Evolutionary conservation across 345 rosid species (phyloP), one percentile per base, ranked within the genome.

Genomic region (Hibiscus syriacus): DNA sequence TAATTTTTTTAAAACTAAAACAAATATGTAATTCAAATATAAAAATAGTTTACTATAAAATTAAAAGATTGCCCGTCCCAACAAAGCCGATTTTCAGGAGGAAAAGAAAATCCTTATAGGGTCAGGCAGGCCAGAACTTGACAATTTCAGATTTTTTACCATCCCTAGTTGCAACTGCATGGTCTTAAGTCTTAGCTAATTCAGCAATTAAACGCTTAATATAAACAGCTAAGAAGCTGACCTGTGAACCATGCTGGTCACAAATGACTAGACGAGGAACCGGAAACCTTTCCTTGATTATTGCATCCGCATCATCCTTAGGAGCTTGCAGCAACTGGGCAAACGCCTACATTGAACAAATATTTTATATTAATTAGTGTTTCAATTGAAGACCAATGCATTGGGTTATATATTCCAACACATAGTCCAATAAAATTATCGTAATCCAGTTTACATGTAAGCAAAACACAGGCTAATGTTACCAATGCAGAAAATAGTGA

Each of bases 191-290:
- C 23, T 27, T 26, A 14, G 3, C 17, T 22, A 7, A 2, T 13
- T 69, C 19, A 4, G n/a, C 36, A 50, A 8, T 55, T 58, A 17
- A 67, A 69, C 38, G 38, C 26, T 48, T 39, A 6, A 60, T 61
- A 7, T 30, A 36, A 36, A 5, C n/a, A 30, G 25, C 19, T 45
- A 16, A 45, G 50, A 45, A 5, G 69, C 82, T 46, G 39, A 91
- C 98, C 99, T 91, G 99, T 43, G 99, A 94, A 70, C 98, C 96
- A 78, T 91, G 86, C 76, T 94, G 99, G 83, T 94, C 97, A 64
- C 98, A 94, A 60, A 86, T 76, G 53, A 91, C 99, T 25, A 94
- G 74, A 45, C 99, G 98, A 55, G 99, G 98, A 27, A 81, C 83
- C 8, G 98, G 99, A 78, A 94, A 94, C 82, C 99, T 86, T 77